These are phyloP conservation scores for Medicago arabica DNA, from an alignment of 306 rosid species.

Conservation along the genomic window DNA sequence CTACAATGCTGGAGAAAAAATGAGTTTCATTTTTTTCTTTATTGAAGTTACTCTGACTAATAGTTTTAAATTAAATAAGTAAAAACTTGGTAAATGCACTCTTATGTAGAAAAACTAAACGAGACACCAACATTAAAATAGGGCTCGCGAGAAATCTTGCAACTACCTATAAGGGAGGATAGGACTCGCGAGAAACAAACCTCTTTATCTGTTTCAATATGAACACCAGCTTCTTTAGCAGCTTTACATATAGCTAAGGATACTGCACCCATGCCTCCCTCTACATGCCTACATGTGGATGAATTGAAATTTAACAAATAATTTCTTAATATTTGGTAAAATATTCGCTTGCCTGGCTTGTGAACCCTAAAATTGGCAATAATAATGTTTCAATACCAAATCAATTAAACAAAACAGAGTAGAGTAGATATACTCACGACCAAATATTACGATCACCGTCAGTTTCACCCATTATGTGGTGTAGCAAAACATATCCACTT, in stretches of 20 bases:
- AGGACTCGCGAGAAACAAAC: slow-evolving; percentile 36
- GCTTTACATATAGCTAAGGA: slow-evolving; percentile 67
- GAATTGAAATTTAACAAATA: slow-evolving; percentile 5
- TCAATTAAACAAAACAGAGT: slow-evolving; percentile 18
- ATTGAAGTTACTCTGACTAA: background rate
- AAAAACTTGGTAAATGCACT: background rate
- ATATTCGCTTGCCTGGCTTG: background rate
- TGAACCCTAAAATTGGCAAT: background rate
- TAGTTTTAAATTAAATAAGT: background rate
- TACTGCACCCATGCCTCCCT: slow-evolving; percentile 88
- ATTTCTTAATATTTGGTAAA: background rate
- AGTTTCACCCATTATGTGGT: slow-evolving; percentile 85
- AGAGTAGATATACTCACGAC: slow-evolving; percentile 54
- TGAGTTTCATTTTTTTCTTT: background rate
- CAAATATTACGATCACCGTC: slow-evolving; percentile 76
- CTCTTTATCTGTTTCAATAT: slow-evolving; percentile 63
- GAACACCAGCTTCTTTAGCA: slow-evolving; percentile 75
- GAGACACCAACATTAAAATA: background rate
- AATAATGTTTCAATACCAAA: background rate
- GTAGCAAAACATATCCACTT: slow-evolving; percentile 79
- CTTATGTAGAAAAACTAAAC: background rate
- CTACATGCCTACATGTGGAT: slow-evolving; percentile 61
- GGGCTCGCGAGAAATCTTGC: background rate
- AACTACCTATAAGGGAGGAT: background rate
- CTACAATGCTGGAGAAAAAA: background rate